Conservation (phyloP, 2,329 filamentous ascomycete genomes). For the Talaromyces atroroseus region DNA sequence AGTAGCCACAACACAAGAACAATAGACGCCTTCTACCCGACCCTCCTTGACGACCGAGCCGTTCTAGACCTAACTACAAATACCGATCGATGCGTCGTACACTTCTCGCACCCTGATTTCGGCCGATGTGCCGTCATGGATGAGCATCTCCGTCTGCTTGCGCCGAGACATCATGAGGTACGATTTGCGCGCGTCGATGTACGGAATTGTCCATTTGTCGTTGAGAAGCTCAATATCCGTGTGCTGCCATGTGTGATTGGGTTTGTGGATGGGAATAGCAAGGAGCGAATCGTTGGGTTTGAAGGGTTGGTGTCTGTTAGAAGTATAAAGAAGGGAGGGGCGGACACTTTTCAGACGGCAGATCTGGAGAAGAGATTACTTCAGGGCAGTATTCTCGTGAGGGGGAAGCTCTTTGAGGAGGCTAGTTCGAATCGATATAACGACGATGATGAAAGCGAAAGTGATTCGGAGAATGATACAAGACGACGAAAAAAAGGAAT, state of each 20-base stretch:
- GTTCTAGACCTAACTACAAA: conserved; percentile 57
- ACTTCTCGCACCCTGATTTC: conserved; percentile 62
- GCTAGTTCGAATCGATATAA: conserved; percentile 23
- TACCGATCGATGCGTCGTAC: conserved; percentile 53
- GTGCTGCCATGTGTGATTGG: conserved; percentile 47
- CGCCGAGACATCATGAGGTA: conserved; percentile 35
- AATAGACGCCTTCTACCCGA: conserved; percentile 28
- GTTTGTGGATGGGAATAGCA: conserved; percentile 42
- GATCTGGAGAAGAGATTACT: conserved; percentile 41
- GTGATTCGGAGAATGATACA: conserved; percentile 18
- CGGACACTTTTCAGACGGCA: conserved; percentile 34
- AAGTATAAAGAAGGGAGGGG: conserved; percentile 18
- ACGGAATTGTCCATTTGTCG: conserved; percentile 42
- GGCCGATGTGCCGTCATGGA: conserved; percentile 59
- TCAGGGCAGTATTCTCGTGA: conserved; percentile 32
- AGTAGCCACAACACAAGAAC: conserved; percentile 9
- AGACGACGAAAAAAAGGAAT: conserved; percentile 15
- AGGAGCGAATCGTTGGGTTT: conserved; percentile 44
- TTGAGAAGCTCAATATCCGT: conserved; percentile 42
- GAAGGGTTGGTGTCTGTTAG: conserved; percentile 39
- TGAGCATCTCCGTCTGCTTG: conserved; percentile 47
- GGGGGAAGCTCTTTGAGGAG: conserved; percentile 28
- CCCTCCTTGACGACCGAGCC: conserved; percentile 48
- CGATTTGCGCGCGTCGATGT: conserved; percentile 44
- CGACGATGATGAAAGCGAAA: conserved; percentile 20